phyloP scores from a whole-genome alignment of 257 asterid genomes.

The Galeopsis tetrahit region DNA sequence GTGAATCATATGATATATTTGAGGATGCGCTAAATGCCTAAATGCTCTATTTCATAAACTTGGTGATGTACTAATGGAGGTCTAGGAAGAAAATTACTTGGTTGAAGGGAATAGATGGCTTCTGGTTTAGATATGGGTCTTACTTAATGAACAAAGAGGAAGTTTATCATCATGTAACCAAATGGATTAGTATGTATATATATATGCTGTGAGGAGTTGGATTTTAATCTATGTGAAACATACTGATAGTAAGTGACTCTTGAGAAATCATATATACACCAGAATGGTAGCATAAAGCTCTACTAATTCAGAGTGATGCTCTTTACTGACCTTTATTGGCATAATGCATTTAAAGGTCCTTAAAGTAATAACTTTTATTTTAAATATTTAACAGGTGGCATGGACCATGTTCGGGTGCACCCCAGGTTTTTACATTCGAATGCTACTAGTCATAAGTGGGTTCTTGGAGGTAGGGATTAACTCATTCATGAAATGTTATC shows the following conservation, averaged over 20 bases:
- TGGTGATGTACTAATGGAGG: background rate
- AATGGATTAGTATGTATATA: background rate
- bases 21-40: background rate
- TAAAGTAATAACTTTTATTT: no score
- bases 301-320: background rate
- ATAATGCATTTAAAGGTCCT: no score
- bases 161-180: conserved; percentile 4
- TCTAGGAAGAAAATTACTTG: conserved; percentile 13
- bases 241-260: background rate
- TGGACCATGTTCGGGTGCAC: conserved; percentile 96
- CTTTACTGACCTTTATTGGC: conserved; percentile 3
- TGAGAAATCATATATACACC: background rate
- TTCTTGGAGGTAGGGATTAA: conserved; percentile 76
- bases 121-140: conserved; percentile 9
- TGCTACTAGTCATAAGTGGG: conserved; percentile 99
- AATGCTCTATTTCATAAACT: background rate
- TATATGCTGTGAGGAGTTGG: conserved; percentile 13
- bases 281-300: conserved; percentile 18
- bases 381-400: conserved; percentile 57
- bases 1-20: background rate
- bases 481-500: conserved; percentile 9
- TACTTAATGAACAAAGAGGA: conserved; percentile 14
- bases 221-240: background rate
- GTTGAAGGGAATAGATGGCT: background rate
- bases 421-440: conserved; percentile 93